Evolutionary conservation across 2,329 filamentous ascomycete species (phyloP).

Genomic region (Fusarium papillatum): DNA sequence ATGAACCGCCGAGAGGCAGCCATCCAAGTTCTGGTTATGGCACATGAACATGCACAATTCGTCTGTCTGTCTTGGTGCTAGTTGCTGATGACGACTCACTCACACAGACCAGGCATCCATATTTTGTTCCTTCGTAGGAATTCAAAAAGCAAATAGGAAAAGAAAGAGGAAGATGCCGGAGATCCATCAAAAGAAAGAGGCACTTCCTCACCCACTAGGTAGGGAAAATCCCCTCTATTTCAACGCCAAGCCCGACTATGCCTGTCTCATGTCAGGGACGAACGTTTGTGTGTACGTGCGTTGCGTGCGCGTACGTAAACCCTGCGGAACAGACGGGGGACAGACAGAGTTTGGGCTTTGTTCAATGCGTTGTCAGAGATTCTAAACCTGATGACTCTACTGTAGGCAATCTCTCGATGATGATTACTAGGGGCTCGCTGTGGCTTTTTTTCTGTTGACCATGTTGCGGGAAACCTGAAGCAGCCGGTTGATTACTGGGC

Average conservation of each 20-base stretch:
- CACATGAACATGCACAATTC: not conserved
- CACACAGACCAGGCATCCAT: conserved; percentile 3
- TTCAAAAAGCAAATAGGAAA: not conserved
- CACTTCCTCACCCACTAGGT: not conserved
- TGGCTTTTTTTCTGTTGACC: not conserved
- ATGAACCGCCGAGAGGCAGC: conserved; percentile 16
- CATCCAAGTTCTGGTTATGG: not conserved
- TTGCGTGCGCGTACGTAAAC: not conserved
- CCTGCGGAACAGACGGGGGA: not conserved
- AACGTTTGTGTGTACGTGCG: conserved; percentile 1
- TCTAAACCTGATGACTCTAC: not conserved
- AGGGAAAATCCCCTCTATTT: not conserved
- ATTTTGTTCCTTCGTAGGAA: not conserved
- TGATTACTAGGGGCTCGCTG: not conserved
- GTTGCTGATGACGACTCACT: conserved; percentile 38
- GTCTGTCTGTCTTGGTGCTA: not conserved
- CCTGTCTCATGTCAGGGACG: conserved; percentile 6
- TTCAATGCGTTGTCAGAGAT: not conserved
- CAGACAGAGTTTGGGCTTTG: not conserved
- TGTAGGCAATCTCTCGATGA: not conserved
- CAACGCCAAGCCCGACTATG: not conserved
- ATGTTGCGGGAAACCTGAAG: conserved; percentile 1
- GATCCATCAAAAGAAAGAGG: not conserved
- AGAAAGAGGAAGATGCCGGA: not conserved
- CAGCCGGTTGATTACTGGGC: not conserved